Evolutionary conservation across 1,139 yeast species (phyloP).

Genomic region (Kodamaea fungicola): DNA sequence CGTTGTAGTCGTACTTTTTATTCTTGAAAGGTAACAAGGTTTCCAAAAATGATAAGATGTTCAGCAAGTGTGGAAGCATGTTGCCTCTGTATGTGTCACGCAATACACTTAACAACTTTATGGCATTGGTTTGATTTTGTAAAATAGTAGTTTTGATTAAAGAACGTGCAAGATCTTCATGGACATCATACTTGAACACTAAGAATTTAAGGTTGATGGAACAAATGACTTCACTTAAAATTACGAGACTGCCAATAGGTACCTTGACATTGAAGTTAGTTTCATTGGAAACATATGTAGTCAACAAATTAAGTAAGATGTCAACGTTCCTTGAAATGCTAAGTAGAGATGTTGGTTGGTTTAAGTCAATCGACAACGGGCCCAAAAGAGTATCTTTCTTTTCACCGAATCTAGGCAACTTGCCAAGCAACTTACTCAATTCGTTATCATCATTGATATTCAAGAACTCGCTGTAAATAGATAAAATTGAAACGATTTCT

Average conservation of each 20-base stretch:
- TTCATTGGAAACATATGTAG: slow-evolving; percentile 41
- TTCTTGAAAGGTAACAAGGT: slow-evolving; percentile 49
- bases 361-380: slow-evolving; percentile 54
- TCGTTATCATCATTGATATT: slow-evolving; percentile 55
- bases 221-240: slow-evolving; percentile 47
- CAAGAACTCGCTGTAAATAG: slow-evolving; percentile 55
- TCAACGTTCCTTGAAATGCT: slow-evolving; percentile 49
- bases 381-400: slow-evolving; percentile 33
- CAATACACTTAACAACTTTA: slow-evolving; percentile 38
- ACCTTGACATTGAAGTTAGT: slow-evolving; percentile 46
- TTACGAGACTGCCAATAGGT: slow-evolving; percentile 57
- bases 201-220: slow-evolving; percentile 53
- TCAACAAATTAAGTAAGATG: slow-evolving; percentile 42
- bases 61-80: slow-evolving; percentile 45
- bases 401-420: slow-evolving; percentile 25
- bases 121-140: slow-evolving; percentile 42
- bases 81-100: slow-evolving; percentile 41
- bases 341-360: slow-evolving; percentile 48
- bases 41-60: slow-evolving; percentile 52
- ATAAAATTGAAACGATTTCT: slow-evolving; percentile 52
- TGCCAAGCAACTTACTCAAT: slow-evolving; percentile 28
- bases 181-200: slow-evolving; percentile 54
- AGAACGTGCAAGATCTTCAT: slow-evolving; percentile 45
- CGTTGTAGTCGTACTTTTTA: slow-evolving; percentile 29
- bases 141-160: slow-evolving; percentile 40